Conservation (phyloP, 306 rosid genomes). For the Ceratonia siliqua region DNA sequence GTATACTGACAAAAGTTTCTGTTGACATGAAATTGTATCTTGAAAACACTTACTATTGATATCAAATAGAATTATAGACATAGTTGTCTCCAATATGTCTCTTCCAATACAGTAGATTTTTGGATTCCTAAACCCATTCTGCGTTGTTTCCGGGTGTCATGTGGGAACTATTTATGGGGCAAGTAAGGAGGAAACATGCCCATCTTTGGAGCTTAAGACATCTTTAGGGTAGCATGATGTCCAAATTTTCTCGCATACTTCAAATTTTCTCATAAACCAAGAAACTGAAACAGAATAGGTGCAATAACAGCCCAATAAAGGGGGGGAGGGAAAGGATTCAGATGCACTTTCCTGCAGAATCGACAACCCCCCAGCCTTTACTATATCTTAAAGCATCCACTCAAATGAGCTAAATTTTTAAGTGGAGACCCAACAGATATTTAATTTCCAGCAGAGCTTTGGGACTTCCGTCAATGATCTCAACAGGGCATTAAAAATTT, state of each 20-base stretch:
- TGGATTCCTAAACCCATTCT: not conserved
- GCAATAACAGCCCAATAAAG: not conserved
- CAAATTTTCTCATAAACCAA: not conserved
- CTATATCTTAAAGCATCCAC: not conserved
- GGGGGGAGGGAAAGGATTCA: not conserved
- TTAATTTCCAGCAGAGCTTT: not conserved
- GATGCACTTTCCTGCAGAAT: not conserved
- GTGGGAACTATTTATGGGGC: not conserved
- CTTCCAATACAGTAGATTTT: not conserved
- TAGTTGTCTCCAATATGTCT: not conserved
- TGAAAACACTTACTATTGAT: conserved; percentile 12
- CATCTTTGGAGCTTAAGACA: not conserved
- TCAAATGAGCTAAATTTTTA: not conserved
- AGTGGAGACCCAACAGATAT: not conserved
- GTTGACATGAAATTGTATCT: conserved; percentile 18
- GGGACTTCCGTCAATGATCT: conserved; percentile 24
- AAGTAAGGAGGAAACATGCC: not conserved
- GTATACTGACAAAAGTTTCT: not conserved
- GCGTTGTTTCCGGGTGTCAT: not conserved
- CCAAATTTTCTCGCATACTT: not conserved
- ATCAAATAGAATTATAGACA: conserved; percentile 6
- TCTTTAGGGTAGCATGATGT: too few relatives aligned
- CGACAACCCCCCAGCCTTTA: not conserved
- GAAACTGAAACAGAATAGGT: not conserved
- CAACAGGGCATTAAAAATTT: not conserved